phyloP scores from a whole-genome alignment of 2,329 filamentous ascomycete species.

The Epichloe uncinata region DNA sequence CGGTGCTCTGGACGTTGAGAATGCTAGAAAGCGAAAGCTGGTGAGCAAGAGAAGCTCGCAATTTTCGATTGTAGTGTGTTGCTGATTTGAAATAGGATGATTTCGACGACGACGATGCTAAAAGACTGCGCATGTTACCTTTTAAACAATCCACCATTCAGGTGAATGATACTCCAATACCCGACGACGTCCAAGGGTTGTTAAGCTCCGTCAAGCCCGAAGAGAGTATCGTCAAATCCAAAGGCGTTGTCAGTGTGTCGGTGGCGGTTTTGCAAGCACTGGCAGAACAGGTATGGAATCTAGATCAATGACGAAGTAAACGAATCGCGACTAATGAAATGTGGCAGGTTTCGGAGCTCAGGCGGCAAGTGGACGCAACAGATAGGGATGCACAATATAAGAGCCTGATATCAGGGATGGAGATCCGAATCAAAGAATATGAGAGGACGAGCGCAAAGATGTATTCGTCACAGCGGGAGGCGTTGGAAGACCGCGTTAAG shows the following conservation, averaged over 20 bases:
- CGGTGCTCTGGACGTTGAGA: slow-evolving; percentile 10
- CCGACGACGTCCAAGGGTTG: slow-evolving; percentile 18
- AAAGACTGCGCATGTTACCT: slow-evolving; percentile 16
- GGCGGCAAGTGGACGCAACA: slow-evolving; percentile 14
- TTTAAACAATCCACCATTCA: slow-evolving; percentile 9
- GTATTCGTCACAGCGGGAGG: slow-evolving; percentile 33
- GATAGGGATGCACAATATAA: slow-evolving; percentile 24
- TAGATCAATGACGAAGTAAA: not conserved
- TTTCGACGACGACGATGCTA: slow-evolving; percentile 17
- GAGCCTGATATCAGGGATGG: slow-evolving; percentile 28
- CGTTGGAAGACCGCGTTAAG: slow-evolving; percentile 35
- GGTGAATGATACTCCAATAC: slow-evolving; percentile 18
- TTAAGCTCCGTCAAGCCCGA: slow-evolving; percentile 12
- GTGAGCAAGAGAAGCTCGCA: slow-evolving; percentile 21
- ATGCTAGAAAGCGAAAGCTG: slow-evolving; percentile 33
- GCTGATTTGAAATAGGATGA: slow-evolving; percentile 16
- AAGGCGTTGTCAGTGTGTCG: slow-evolving; percentile 16
- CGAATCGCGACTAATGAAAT: not conserved
- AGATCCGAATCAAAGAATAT: slow-evolving; percentile 33
- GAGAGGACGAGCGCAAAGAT: slow-evolving; percentile 30
- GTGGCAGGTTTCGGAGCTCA: slow-evolving; percentile 17
- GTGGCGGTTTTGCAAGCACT: slow-evolving; percentile 25
- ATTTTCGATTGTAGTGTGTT: not conserved
- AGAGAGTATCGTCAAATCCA: slow-evolving; percentile 5
- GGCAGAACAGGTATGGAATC: slow-evolving; percentile 22